Percentiles rank a stretch among this genome's conserved stretches.
Conservation (phyloP, 805 yeast genomes). For the Metschnikowia orientalis region DNA sequence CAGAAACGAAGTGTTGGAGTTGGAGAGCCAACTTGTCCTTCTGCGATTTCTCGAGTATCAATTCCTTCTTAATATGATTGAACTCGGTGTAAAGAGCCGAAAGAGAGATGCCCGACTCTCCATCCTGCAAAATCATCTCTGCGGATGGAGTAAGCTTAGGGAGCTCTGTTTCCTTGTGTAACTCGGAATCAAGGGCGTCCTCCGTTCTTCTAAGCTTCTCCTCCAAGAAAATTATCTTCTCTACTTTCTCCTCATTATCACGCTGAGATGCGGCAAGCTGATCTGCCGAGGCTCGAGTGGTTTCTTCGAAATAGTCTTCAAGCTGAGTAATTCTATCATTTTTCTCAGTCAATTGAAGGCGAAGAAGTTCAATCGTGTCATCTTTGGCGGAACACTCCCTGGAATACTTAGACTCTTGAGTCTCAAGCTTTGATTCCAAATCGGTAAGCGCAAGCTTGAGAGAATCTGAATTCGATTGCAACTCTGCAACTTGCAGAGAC, state of each 20-base stretch:
- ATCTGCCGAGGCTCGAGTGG: slow-evolving; percentile 35
- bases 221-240: slow-evolving; percentile 24
- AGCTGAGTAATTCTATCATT: slow-evolving; percentile 49
- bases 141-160: slow-evolving; percentile 56
- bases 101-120: slow-evolving; percentile 49
- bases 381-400: slow-evolving; percentile 49
- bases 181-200: slow-evolving; percentile 37
- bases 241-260: slow-evolving; percentile 38
- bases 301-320: slow-evolving; percentile 43
- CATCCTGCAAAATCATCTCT: slow-evolving; percentile 44
- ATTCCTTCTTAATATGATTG: slow-evolving; percentile 58
- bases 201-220: slow-evolving; percentile 38
- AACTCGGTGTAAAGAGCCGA: slow-evolving; percentile 65
- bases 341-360: slow-evolving; percentile 49
- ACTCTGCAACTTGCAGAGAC: slow-evolving; percentile 38
- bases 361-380: slow-evolving; percentile 53
- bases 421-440: slow-evolving; percentile 26
- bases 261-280: slow-evolving; percentile 32
- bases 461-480: slow-evolving; percentile 41
- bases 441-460: slow-evolving; percentile 19
- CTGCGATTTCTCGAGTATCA: slow-evolving; percentile 64
- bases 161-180: slow-evolving; percentile 35
- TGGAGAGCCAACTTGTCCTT: slow-evolving; percentile 68
- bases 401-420: slow-evolving; percentile 45
- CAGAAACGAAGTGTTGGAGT: slow-evolving; percentile 65